phyloP scores from a whole-genome alignment of 2,329 filamentous ascomycete species.

The Colletotrichum sp. region DNA sequence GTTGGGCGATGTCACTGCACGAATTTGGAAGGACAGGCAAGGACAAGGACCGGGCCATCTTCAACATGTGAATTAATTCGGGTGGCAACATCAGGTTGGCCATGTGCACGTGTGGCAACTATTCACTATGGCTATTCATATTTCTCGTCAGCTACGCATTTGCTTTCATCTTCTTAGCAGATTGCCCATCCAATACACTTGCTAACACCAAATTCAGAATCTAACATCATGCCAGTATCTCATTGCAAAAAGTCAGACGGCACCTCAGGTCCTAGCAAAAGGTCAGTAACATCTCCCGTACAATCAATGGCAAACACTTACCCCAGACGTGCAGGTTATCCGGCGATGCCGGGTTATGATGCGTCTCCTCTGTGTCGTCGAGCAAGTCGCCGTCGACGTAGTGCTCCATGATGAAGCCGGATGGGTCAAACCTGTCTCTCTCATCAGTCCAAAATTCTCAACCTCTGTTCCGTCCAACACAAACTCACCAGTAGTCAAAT shows the following conservation, averaged over 20 bases:
- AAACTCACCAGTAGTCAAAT: conserved; percentile 48
- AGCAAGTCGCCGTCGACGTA: conserved; percentile 75
- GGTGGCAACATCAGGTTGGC: neutral
- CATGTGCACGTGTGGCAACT: neutral
- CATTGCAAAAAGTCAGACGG: conserved; percentile 20
- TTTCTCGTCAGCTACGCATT: neutral
- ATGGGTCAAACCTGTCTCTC: conserved; percentile 61
- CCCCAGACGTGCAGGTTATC: conserved; percentile 53
- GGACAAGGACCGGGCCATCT: neutral
- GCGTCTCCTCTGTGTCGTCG: conserved; percentile 55
- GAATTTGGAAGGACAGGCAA: neutral
- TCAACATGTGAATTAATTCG: neutral
- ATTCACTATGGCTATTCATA: neutral
- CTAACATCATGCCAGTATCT: neutral
- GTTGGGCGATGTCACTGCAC: neutral
- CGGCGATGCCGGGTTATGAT: conserved; percentile 42
- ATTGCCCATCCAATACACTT: neutral
- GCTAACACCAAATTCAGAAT: neutral
- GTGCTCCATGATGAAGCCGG: conserved; percentile 69
- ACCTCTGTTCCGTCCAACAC: neutral
- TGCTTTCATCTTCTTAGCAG: neutral
- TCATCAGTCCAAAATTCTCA: neutral
- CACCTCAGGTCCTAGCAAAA: conserved; percentile 17
- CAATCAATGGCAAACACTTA: conserved; percentile 17
- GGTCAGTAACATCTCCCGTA: neutral